Evolutionary conservation across 2,329 filamentous ascomycete species (phyloP).

Genomic region (Colletotrichum eleusines): DNA sequence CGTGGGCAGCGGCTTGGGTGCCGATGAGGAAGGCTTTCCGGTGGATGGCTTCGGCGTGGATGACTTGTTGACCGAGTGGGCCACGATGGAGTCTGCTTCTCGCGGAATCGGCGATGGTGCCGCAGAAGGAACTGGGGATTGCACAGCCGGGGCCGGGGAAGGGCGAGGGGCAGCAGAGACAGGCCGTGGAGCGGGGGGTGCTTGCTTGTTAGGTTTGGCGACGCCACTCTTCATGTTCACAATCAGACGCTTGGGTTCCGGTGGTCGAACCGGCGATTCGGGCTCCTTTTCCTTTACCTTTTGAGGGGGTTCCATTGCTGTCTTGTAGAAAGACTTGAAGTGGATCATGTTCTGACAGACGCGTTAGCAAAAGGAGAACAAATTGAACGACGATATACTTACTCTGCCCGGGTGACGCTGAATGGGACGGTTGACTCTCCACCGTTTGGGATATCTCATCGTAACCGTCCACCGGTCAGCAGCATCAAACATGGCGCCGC

Average conservation of each 20-base stretch:
- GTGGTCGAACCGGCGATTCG: conserved; percentile 35
- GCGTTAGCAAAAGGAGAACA: conserved; percentile 34
- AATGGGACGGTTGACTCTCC: conserved; percentile 54
- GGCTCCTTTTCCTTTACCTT: conserved; percentile 39
- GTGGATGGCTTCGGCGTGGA: conserved; percentile 12
- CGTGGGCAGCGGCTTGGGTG: neutral
- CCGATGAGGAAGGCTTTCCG: neutral
- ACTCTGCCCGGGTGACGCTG: conserved; percentile 54
- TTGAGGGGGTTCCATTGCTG: conserved; percentile 42
- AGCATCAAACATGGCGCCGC: conserved; percentile 61
- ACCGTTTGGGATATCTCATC: conserved; percentile 56
- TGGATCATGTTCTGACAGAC: conserved; percentile 50
- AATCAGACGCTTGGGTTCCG: conserved; percentile 48
- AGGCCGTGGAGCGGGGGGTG: conserved; percentile 27
- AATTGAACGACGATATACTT: conserved; percentile 41
- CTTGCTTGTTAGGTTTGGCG: conserved; percentile 53
- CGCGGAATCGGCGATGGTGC: conserved; percentile 31
- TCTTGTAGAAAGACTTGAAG: conserved; percentile 55
- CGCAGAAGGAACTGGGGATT: conserved; percentile 22
- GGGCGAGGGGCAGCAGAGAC: conserved; percentile 23
- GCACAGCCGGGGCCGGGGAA: conserved; percentile 16
- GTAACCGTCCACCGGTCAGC: conserved; percentile 57
- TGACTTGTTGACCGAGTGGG: conserved; percentile 27
- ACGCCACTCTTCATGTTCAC: conserved; percentile 49
- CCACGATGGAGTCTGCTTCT: conserved; percentile 41